phyloP scores from a whole-genome alignment of 768 basidiomycete genomes.

The Pleurotus pulmonarius region DNA sequence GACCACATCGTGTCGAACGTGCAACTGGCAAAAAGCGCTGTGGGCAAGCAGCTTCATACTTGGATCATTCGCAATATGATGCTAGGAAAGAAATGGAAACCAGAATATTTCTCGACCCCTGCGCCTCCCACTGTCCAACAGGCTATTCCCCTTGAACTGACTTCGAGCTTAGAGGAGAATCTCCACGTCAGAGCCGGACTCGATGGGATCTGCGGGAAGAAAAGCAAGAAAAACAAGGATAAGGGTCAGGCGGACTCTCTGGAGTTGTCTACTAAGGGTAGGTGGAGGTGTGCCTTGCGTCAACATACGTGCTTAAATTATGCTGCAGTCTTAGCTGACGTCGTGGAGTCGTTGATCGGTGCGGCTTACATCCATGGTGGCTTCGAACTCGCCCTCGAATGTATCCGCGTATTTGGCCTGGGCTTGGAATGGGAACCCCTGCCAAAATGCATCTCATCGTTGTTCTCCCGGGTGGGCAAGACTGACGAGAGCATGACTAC shows the following conservation, averaged over 20 bases:
- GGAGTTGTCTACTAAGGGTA: conserved; percentile 69
- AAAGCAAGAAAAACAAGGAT: conserved; percentile 23
- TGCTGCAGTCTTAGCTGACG: conserved; percentile 65
- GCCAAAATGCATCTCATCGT: conserved; percentile 38
- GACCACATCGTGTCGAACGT: conserved; percentile 74
- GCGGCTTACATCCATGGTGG: conserved; percentile 71
- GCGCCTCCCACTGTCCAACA: neutral
- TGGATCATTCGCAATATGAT: conserved; percentile 68
- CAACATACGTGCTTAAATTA: neutral
- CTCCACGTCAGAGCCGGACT: too few relatives aligned
- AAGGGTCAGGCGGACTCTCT: conserved; percentile 25
- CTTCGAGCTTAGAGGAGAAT: too few relatives aligned
- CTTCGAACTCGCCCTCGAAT: conserved; percentile 57
- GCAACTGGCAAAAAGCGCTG: conserved; percentile 61
- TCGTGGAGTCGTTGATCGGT: conserved; percentile 80
- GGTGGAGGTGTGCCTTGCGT: conserved; percentile 10
- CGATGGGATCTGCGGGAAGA: conserved; percentile 1
- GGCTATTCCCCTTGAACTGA: too few relatives aligned
- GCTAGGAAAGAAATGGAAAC: conserved; percentile 51
- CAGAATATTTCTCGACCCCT: conserved; percentile 28
- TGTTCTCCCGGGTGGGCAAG: conserved; percentile 38
- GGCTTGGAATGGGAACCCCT: conserved; percentile 58
- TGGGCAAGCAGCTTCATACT: conserved; percentile 44
- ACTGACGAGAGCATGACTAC: conserved; percentile 36
- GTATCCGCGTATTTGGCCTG: conserved; percentile 54